Evolutionary conservation across 257 asterid species (phyloP).

Genomic region (Asclepias syriaca): DNA sequence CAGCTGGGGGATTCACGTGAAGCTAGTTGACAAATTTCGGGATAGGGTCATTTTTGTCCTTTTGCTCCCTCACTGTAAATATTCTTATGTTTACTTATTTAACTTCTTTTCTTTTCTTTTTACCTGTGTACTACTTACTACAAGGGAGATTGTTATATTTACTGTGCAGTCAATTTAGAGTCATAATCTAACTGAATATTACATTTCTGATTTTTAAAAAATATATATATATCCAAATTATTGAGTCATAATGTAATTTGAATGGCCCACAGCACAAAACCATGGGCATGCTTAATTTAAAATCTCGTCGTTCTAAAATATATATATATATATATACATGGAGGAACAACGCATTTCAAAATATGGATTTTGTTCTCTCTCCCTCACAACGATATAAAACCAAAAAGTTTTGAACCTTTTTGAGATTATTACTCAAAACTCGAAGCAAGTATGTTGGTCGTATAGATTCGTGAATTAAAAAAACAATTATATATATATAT

Average conservation of each 20-base stretch:
- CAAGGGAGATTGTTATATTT: not conserved
- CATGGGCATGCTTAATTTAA: not conserved
- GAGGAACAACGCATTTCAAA: too few relatives aligned
- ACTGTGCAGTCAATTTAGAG: not conserved
- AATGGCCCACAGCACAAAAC: not conserved
- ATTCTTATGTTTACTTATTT: too few relatives aligned
- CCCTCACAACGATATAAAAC: not conserved
- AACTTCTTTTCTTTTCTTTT: too few relatives aligned
- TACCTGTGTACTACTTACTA: not conserved
- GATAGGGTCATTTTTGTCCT: conserved; percentile 7
- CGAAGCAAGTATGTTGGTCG: conserved; percentile 16
- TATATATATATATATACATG: too few relatives aligned
- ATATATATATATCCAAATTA: not conserved
- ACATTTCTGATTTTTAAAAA: too few relatives aligned
- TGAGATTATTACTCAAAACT: not conserved
- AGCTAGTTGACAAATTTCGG: conserved; percentile 8
- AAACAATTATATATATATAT: too few relatives aligned
- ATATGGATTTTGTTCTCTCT: too few relatives aligned
- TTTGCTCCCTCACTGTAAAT: conserved; percentile 9
- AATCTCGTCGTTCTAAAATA: too few relatives aligned
- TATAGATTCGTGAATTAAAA: not conserved
- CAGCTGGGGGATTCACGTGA: conserved; percentile 8
- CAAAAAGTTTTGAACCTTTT: not conserved
- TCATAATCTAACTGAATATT: too few relatives aligned
- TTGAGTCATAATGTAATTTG: not conserved